Evolutionary conservation across 306 rosid genomes (phyloP).

Genomic region (Hippophae rhamnoides): DNA sequence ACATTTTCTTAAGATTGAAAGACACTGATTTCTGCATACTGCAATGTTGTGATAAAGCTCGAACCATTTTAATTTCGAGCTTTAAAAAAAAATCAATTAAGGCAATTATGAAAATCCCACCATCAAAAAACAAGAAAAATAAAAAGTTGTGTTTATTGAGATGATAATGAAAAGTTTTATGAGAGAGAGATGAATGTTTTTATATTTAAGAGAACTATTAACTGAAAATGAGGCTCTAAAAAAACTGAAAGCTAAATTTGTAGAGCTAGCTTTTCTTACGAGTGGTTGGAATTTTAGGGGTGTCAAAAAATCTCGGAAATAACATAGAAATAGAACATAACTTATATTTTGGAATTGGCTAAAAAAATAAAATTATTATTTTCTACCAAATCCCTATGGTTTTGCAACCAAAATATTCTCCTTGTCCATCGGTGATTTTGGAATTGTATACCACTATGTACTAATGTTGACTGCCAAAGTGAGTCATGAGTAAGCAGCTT

Average conservation of each 20-base stretch:
- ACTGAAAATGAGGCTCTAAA: neutral
- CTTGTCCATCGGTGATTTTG: no score
- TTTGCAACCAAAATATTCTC: no score
- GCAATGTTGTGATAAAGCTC: slow-evolving; percentile 33
- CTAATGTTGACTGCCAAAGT: no score
- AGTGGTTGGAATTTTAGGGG: slow-evolving; percentile 31
- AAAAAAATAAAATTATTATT: slow-evolving; percentile 12
- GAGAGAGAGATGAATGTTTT: no score
- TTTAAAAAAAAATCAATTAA: neutral
- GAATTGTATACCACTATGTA: no score
- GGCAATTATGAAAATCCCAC: no score
- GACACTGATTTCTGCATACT: slow-evolving; percentile 59
- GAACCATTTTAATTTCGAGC: slow-evolving; percentile 46
- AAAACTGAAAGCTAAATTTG: slow-evolving; percentile 7
- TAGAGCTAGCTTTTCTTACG: slow-evolving; percentile 23
- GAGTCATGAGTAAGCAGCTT: no score
- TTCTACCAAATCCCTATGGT: no score
- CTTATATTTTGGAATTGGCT: neutral
- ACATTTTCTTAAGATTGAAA: slow-evolving; percentile 53
- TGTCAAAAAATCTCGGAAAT: slow-evolving; percentile 20
- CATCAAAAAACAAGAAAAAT: no score
- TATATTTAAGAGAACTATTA: neutral
- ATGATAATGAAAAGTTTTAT: no score
- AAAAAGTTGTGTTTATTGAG: no score
- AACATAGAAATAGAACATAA: slow-evolving; percentile 13